These are phyloP conservation scores for Stagonosporopsis chrysanthemi DNA, from an alignment of 2,329 filamentous ascomycete species.

Conservation along the genomic window DNA sequence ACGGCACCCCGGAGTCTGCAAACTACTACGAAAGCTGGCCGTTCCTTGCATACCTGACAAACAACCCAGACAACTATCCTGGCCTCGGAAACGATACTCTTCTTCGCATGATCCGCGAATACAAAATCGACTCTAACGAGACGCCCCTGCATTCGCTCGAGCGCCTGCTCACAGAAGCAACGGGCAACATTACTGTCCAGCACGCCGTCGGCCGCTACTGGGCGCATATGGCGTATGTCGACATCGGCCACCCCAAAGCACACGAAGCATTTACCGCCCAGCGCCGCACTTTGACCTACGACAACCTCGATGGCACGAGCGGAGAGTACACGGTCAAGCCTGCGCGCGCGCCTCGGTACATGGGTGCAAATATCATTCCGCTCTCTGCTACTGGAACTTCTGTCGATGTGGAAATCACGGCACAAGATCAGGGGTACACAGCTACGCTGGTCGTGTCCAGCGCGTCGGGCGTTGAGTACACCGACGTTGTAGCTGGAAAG, in stretches of 20 bases:
- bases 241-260: conserved; percentile 57
- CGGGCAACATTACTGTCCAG: conserved; percentile 38
- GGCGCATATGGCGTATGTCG: conserved; percentile 62
- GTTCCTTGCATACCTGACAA: conserved; percentile 58
- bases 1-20: conserved; percentile 50
- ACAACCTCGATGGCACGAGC: conserved; percentile 50
- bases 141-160: conserved; percentile 59
- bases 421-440: conserved; percentile 10
- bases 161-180: conserved; percentile 47
- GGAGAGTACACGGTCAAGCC: conserved; percentile 54
- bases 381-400: conserved; percentile 45
- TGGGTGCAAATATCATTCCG: conserved; percentile 60
- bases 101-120: conserved; percentile 48
- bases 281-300: conserved; percentile 50
- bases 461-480: conserved; percentile 15
- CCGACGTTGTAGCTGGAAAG: conserved; percentile 21
- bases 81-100: conserved; percentile 28
- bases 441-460: conserved; percentile 22
- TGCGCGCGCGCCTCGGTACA: conserved; percentile 55
- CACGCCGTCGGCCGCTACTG: conserved; percentile 59
- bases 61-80: conserved; percentile 56
- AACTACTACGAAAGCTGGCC: conserved; percentile 61
- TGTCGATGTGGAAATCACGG: conserved; percentile 28
- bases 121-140: conserved; percentile 56
- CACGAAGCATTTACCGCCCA: conserved; percentile 51